phyloP scores from a whole-genome alignment of 371 early-diverging fungal genomes.

The Mortierella sp. region DNA sequence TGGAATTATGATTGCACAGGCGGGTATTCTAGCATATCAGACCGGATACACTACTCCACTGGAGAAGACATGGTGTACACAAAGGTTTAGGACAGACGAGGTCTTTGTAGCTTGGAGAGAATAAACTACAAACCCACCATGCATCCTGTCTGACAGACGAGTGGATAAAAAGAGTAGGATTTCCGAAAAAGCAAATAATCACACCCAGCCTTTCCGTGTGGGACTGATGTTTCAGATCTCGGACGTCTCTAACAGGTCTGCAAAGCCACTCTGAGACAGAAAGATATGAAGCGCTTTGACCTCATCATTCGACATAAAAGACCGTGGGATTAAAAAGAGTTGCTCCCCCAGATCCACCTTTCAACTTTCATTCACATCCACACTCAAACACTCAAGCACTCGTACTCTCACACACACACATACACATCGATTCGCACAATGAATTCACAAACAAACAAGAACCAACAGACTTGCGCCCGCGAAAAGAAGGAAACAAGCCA shows the following conservation, averaged over 20 bases:
- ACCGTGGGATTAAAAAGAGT: background rate
- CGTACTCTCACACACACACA: background rate
- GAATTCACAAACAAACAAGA: conserved; percentile 9
- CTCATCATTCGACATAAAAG: background rate
- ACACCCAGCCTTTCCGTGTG: background rate
- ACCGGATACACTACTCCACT: conserved; percentile 82
- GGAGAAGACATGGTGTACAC: conserved; percentile 93
- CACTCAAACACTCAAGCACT: background rate
- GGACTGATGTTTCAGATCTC: background rate
- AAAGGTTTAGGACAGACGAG: conserved; percentile 95
- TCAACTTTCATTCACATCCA: background rate
- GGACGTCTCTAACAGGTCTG: background rate
- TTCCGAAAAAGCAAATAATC: no score
- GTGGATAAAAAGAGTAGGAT: background rate
- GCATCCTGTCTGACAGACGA: background rate
- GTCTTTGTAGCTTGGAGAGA: conserved; percentile 93
- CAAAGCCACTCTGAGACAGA: background rate
- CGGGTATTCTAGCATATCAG: conserved; percentile 87
- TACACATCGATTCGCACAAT: background rate
- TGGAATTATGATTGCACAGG: conserved; percentile 99
- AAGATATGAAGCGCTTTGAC: background rate
- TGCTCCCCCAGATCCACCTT: no score
- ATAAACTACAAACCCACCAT: conserved; percentile 15
- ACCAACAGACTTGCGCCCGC: background rate
- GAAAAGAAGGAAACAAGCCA: background rate